Conservation (phyloP, 768 basidiomycete species). For the Harrya chromipes region DNA sequence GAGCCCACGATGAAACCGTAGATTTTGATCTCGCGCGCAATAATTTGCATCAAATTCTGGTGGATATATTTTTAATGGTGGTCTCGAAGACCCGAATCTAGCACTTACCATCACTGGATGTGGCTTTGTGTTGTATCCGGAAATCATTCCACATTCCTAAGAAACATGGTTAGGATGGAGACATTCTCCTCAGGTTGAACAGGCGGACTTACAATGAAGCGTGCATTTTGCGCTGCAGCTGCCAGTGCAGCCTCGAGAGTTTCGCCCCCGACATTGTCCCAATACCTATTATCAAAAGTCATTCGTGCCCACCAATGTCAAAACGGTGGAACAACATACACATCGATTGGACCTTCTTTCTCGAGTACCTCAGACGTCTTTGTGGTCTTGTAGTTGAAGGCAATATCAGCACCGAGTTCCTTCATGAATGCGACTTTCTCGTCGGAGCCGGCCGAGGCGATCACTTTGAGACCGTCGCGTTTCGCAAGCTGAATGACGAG, state of each 20-base stretch:
- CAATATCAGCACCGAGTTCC: constrained; percentile 57
- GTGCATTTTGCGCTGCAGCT: constrained; percentile 39
- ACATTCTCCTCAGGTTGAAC: no score
- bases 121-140: constrained; percentile 13
- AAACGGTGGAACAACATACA: constrained; percentile 28
- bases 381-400: constrained; percentile 68
- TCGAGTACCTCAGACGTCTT: constrained; percentile 46
- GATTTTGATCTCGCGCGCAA: constrained; percentile 36
- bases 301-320: not conserved
- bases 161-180: not conserved
- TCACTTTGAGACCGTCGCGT: constrained; percentile 51
- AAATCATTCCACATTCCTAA: constrained; percentile 34
- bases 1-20: constrained; percentile 16
- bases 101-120: constrained; percentile 10
- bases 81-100: not conserved
- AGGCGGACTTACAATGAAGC: constrained; percentile 41
- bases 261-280: constrained; percentile 53
- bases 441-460: constrained; percentile 64
- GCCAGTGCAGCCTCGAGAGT: constrained; percentile 51
- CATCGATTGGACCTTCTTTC: constrained; percentile 52
- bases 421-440: constrained; percentile 62
- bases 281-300: not conserved
- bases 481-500: constrained; percentile 49
- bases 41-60: constrained; percentile 35
- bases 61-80: no score